A percentile compares a stretch with the other conserved stretches of the same genome.
These are phyloP conservation scores for Fraxinus ornus DNA, from an alignment of 305 asterid species.

Conservation along the genomic window DNA sequence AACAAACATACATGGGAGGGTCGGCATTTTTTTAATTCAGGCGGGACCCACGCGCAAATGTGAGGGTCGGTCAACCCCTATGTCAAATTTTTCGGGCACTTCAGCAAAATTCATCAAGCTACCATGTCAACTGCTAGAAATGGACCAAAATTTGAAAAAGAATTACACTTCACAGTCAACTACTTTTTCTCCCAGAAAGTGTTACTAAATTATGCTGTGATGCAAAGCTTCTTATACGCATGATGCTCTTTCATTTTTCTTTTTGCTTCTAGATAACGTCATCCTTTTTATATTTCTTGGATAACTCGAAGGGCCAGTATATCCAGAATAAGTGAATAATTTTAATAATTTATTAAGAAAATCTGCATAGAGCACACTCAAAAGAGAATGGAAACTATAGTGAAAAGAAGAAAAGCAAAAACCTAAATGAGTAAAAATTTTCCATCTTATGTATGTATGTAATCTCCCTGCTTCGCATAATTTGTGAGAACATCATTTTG, in stretches of 20 bases:
- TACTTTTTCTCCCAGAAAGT: neutral
- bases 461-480: constrained; percentile 21
- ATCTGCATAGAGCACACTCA: constrained; percentile 32
- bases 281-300: neutral
- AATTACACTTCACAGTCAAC: neutral
- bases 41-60: too few relatives aligned
- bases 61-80: too few relatives aligned
- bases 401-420: neutral
- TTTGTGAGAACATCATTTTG: constrained; percentile 34
- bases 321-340: constrained; percentile 21
- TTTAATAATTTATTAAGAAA: constrained; percentile 39
- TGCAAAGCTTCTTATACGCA: neutral
- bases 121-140: constrained; percentile 36
- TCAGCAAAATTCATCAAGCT: too few relatives aligned
- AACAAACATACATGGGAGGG: too few relatives aligned
- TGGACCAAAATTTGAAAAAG: constrained; percentile 23
- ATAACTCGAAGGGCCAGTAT: neutral
- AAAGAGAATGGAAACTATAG: constrained; percentile 30
- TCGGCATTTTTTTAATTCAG: too few relatives aligned
- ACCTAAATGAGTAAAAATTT: constrained; percentile 10
- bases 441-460: constrained; percentile 46
- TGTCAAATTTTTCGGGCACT: too few relatives aligned
- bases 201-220: neutral
- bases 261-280: neutral
- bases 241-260: neutral